Evolutionary conservation across 2,329 filamentous ascomycete species (phyloP).

Genomic region (Colletotrichum sp.): DNA sequence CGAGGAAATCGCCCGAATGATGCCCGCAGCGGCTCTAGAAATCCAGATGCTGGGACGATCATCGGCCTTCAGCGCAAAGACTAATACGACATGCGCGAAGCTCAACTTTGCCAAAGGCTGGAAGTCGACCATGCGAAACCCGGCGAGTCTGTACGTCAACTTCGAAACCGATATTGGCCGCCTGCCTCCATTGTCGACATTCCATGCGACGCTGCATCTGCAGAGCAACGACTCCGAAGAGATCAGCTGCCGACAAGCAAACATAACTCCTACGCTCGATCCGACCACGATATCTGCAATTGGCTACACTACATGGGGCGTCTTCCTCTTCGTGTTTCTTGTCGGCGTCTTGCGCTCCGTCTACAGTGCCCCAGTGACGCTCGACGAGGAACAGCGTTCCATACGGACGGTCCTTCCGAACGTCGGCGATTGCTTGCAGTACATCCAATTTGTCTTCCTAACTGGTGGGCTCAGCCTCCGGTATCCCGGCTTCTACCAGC

Average conservation of each 20-base stretch:
- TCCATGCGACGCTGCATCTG: constrained; percentile 14
- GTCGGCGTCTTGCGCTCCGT: constrained; percentile 12
- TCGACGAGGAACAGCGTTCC: neutral
- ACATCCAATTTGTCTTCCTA: constrained; percentile 77
- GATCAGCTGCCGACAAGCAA: constrained; percentile 16
- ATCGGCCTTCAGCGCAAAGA: neutral
- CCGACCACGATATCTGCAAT: constrained; percentile 2
- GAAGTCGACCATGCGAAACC: neutral
- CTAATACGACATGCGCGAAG: neutral
- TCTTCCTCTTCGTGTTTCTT: constrained; percentile 23
- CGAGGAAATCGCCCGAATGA: neutral
- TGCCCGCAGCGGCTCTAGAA: neutral
- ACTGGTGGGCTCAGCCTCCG: constrained; percentile 72
- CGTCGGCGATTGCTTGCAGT: constrained; percentile 67
- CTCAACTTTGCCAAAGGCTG: neutral
- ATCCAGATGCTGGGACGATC: constrained; percentile 9
- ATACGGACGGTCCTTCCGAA: constrained; percentile 21
- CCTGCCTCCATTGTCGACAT: constrained; percentile 20
- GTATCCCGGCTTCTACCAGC: constrained; percentile 78
- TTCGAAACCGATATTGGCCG: constrained; percentile 1
- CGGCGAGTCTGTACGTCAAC: neutral
- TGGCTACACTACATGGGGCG: constrained; percentile 16
- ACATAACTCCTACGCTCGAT: constrained; percentile 21
- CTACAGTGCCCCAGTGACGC: neutral
- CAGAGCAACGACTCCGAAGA: neutral